Evolutionary conservation across 1,284 basidiomycete species (phyloP).

Genomic region (Malassezia pachydermatis): DNA sequence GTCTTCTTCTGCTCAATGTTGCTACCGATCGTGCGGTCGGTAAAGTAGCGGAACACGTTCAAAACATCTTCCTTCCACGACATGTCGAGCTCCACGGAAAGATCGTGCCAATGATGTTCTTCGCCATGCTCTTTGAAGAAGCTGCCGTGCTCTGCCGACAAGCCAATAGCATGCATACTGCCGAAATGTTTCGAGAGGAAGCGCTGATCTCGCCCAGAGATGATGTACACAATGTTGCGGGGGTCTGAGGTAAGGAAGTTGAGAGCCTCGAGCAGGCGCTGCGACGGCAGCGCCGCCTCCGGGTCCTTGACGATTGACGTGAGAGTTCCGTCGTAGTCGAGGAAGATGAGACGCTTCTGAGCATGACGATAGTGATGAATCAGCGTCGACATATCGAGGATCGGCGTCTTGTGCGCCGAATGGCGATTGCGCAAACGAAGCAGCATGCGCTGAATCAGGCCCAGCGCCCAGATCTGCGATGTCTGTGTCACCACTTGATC

Average conservation of each 20-base stretch:
- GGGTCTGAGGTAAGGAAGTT: constrained; percentile 65
- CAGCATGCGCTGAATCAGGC: constrained; percentile 77
- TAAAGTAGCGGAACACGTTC: constrained; percentile 92
- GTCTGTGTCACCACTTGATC: constrained; percentile 86
- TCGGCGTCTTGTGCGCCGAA: constrained; percentile 74
- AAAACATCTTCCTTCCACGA: constrained; percentile 91
- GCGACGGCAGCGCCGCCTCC: constrained; percentile 71
- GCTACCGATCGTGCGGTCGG: constrained; percentile 85
- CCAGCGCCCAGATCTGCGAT: constrained; percentile 85
- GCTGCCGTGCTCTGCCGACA: constrained; percentile 91
- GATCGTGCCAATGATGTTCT: constrained; percentile 65
- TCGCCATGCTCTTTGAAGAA: constrained; percentile 69
- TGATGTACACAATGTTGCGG: constrained; percentile 85
- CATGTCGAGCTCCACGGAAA: constrained; percentile 88
- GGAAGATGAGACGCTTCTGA: constrained; percentile 76
- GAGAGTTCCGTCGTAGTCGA: constrained; percentile 96
- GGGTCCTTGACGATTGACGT: constrained; percentile 94
- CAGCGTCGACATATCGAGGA: constrained; percentile 62
- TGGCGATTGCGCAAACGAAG: constrained; percentile 70
- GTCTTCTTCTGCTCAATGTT: constrained; percentile 95
- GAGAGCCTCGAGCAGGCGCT: constrained; percentile 66
- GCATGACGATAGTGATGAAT: constrained; percentile 61
- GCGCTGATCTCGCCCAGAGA: constrained; percentile 85
- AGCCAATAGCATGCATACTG: constrained; percentile 68
- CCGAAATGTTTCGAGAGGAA: constrained; percentile 89